Conservation (phyloP, 164 flowering plant genomes). For the Cinnamomum micranthum region DNA sequence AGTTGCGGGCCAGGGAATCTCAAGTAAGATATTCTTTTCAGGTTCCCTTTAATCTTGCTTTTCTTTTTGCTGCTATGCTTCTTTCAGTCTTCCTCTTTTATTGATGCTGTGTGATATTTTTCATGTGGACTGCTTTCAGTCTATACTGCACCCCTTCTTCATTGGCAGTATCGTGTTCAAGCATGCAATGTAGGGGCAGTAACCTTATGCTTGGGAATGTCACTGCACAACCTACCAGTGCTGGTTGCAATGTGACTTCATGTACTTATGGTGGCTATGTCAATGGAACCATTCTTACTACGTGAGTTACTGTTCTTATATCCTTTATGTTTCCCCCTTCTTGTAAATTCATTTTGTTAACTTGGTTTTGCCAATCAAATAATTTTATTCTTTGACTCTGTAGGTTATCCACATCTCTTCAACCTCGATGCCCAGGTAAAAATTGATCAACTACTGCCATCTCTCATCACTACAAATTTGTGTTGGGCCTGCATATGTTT, state of each 20-base stretch:
- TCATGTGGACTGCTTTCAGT: constrained; percentile 33
- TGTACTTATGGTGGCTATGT: constrained; percentile 74
- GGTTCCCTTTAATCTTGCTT: background rate
- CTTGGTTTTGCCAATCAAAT: background rate
- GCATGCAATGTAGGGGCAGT: constrained; percentile 91
- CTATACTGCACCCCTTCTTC: constrained; percentile 87
- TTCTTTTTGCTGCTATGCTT: background rate
- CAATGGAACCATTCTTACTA: constrained; percentile 69
- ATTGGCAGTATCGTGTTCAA: constrained; percentile 88
- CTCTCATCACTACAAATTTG: background rate
- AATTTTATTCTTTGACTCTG: constrained; percentile 8
- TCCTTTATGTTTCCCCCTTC: background rate
- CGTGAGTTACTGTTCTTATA: constrained; percentile 32
- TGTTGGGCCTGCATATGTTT: background rate
- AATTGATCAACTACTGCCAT: background rate
- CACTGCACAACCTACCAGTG: constrained; percentile 56
- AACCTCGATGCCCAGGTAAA: constrained; percentile 95
- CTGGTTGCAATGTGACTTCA: constrained; percentile 85
- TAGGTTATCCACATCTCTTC: constrained; percentile 83
- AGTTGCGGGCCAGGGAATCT: constrained; percentile 88
- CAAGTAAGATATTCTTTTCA: constrained; percentile 37
- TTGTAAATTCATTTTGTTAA: background rate
- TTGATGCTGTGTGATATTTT: background rate
- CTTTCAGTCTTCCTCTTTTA: background rate
- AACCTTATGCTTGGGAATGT: constrained; percentile 87